These are phyloP conservation scores for Clitopilus hobsonii DNA, from an alignment of 768 basidiomycete genomes.

Conservation along the genomic window DNA sequence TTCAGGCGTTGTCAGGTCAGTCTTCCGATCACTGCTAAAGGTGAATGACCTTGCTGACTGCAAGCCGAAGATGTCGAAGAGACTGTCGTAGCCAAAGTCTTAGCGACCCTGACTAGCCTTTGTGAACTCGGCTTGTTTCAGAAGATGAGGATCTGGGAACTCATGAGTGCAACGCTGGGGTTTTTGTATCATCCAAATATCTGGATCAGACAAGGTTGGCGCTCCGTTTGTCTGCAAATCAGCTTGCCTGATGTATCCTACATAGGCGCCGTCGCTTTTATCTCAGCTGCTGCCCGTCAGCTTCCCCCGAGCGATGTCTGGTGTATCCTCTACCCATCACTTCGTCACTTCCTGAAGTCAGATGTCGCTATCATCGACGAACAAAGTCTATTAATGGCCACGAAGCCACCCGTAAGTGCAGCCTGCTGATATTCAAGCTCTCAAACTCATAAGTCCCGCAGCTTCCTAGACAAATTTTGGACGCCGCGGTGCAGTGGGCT, in stretches of 20 bases:
- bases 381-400: constrained; percentile 62
- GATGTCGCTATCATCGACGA: constrained; percentile 78
- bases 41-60: constrained; percentile 6
- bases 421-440: background rate
- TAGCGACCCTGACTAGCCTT: constrained; percentile 82
- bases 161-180: constrained; percentile 82
- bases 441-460: constrained; percentile 32
- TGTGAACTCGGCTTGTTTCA: constrained; percentile 88
- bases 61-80: constrained; percentile 79
- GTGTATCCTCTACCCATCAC: constrained; percentile 93
- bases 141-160: constrained; percentile 96
- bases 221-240: background rate
- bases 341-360: constrained; percentile 80
- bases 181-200: constrained; percentile 94
- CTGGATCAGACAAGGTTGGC: constrained; percentile 91
- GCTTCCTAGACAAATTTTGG: constrained; percentile 67
- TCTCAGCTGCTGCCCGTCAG: constrained; percentile 79
- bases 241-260: constrained; percentile 1
- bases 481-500: constrained; percentile 86
- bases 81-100: constrained; percentile 85
- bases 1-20: constrained; percentile 89
- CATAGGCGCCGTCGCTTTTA: constrained; percentile 83
- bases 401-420: constrained; percentile 71
- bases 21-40: background rate
- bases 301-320: constrained; percentile 87